Percentiles rank a stretch among this genome's conserved stretches.
Evolutionary conservation across 768 basidiomycete species (phyloP).

Genomic region (Russula sp.): DNA sequence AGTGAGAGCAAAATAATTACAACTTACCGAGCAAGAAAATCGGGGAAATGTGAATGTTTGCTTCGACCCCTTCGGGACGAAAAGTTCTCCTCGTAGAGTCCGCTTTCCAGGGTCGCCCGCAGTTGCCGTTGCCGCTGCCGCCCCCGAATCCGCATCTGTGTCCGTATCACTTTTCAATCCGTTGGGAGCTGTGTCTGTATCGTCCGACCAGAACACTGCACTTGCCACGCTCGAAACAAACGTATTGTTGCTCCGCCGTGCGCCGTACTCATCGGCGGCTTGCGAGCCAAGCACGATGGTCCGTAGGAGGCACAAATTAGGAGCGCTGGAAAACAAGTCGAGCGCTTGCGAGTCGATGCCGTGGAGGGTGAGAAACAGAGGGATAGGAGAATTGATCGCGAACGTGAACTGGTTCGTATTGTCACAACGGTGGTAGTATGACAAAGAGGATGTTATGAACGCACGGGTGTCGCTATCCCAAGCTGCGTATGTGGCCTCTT

Average conservation of each 20-base stretch:
- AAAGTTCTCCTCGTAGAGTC: constrained; percentile 50
- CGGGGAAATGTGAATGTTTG: constrained; percentile 45
- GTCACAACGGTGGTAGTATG: not conserved
- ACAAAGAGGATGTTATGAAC: not conserved
- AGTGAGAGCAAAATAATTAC: not conserved
- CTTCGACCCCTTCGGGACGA: constrained; percentile 46
- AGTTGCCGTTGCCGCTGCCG: too few species aligned
- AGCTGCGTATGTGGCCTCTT: constrained; percentile 40
- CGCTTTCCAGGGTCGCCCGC: constrained; percentile 35
- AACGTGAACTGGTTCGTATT: constrained; percentile 45
- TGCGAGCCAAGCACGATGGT: constrained; percentile 45
- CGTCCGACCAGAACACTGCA: constrained; percentile 51
- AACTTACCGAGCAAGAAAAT: constrained; percentile 48
- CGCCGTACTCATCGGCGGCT: constrained; percentile 21
- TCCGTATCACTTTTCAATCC: not conserved
- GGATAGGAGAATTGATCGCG: constrained; percentile 51
- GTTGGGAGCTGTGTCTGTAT: constrained; percentile 33
- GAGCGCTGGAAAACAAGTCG: constrained; percentile 46
- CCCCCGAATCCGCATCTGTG: too few species aligned
- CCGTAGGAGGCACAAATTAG: constrained; percentile 46
- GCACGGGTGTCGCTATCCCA: constrained; percentile 50
- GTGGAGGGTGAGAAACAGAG: constrained; percentile 47
- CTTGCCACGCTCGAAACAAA: constrained; percentile 44
- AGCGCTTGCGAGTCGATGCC: constrained; percentile 48
- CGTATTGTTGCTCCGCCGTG: constrained; percentile 46